Conservation (phyloP, 441 rosid genomes). For the Dalechampia spathulata region DNA sequence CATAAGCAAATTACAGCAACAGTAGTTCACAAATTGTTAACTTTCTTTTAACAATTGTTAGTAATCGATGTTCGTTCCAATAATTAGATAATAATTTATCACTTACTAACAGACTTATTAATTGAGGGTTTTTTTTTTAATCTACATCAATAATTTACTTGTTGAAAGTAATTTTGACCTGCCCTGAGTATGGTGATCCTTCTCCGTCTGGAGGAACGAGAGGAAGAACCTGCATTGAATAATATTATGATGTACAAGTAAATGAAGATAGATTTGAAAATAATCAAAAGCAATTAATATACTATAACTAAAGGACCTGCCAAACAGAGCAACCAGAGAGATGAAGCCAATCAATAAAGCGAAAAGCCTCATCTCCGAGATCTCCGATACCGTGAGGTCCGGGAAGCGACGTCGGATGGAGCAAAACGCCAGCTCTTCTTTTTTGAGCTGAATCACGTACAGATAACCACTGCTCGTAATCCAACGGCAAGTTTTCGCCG, state of each 20-base stretch:
- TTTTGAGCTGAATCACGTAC: slow-evolving; percentile 28
- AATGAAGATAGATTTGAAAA: no score
- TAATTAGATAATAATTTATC: no score
- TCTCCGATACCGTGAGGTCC: slow-evolving; percentile 90
- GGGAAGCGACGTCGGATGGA: slow-evolving; percentile 86
- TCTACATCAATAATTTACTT: no score
- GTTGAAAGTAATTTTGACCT: no score
- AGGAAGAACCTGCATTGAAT: slow-evolving; percentile 67
- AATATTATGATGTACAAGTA: not conserved
- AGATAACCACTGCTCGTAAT: slow-evolving; percentile 56
- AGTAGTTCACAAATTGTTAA: no score
- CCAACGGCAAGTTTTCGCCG: slow-evolving; percentile 58
- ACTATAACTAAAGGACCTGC: slow-evolving; percentile 43
- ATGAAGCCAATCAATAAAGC: slow-evolving; percentile 87
- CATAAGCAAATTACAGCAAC: no score
- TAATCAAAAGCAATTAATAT: not conserved
- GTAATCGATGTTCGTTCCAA: no score
- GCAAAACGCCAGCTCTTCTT: slow-evolving; percentile 83
- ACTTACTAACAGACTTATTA: no score
- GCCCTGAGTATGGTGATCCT: slow-evolving; percentile 90
- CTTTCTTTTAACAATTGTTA: no score
- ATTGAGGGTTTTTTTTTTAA: no score
- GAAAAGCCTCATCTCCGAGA: slow-evolving; percentile 69
- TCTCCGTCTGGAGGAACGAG: slow-evolving; percentile 85
- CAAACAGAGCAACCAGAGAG: slow-evolving; percentile 81